phyloP scores from a whole-genome alignment of 345 rosid genomes.

The Triadica sebifera region DNA sequence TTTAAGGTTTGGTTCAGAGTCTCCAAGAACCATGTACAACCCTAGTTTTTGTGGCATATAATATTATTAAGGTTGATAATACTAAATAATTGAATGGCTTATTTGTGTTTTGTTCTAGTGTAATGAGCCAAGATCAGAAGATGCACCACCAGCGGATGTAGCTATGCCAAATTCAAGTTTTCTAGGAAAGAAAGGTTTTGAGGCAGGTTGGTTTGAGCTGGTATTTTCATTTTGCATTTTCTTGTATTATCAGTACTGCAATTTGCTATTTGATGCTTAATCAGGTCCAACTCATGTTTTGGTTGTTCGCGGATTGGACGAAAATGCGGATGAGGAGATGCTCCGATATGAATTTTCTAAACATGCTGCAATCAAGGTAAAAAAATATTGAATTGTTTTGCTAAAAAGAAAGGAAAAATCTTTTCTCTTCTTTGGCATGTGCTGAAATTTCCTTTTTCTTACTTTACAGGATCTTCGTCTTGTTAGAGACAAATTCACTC shows the following conservation, averaged over 20 bases:
- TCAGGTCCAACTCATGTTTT: constrained; percentile 96
- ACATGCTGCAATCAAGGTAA: constrained; percentile 94
- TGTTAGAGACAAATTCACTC: constrained; percentile 97
- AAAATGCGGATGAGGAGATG: constrained; percentile 98
- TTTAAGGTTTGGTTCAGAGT: too few species aligned
- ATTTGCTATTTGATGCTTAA: constrained; percentile 24
- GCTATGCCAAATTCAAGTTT: constrained; percentile 53
- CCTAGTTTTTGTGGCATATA: too few species aligned
- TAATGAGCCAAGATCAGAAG: constrained; percentile 89
- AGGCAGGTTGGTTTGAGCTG: constrained; percentile 59
- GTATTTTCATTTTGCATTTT: constrained; percentile 21
- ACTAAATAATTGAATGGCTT: not conserved
- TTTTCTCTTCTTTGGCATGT: not conserved
- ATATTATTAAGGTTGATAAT: not conserved
- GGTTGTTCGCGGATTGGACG: constrained; percentile 97
- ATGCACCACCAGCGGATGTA: constrained; percentile 87
- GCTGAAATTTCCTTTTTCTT: not conserved
- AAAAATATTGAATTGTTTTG: not conserved
- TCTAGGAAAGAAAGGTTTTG: constrained; percentile 67
- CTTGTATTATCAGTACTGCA: constrained; percentile 10
- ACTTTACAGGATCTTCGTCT: constrained; percentile 93
- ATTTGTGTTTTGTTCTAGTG: constrained; percentile 46
- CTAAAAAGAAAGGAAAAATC: not conserved
- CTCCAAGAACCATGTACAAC: too few species aligned
- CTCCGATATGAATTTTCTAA: constrained; percentile 96